Conservation (phyloP, 2,329 filamentous ascomycete genomes). For the Coniochaeta sp. region DNA sequence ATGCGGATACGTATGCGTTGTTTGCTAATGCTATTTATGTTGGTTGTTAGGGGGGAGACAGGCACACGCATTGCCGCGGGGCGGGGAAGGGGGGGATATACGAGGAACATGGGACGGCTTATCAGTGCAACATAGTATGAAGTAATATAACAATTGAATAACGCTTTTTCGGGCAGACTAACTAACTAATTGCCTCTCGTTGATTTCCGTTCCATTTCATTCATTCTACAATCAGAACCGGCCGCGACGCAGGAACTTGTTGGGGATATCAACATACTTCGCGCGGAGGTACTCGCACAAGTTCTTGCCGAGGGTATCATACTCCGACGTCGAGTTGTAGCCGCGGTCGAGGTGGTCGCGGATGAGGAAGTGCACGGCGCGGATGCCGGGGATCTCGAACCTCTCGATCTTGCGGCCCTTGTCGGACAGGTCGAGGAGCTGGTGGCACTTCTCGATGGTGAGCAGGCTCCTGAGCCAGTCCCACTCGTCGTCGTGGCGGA, state of each 20-base stretch:
- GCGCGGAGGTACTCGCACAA: constrained; percentile 35
- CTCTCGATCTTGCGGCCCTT: constrained; percentile 30
- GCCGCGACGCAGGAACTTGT: constrained; percentile 33
- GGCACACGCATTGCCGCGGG: background rate
- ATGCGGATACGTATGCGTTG: constrained; percentile 53
- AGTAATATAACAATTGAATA: background rate
- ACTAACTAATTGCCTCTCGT: background rate
- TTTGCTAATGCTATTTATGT: constrained; percentile 22
- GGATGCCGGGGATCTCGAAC: constrained; percentile 30
- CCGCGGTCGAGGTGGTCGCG: constrained; percentile 38
- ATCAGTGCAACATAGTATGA: background rate
- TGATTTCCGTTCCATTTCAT: background rate
- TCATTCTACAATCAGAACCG: constrained; percentile 18
- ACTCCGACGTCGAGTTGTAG: constrained; percentile 32
- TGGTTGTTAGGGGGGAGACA: background rate
- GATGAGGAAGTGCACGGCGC: constrained; percentile 27
- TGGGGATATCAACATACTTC: constrained; percentile 36
- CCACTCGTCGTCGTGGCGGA: constrained; percentile 33
- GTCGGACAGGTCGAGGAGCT: constrained; percentile 27
- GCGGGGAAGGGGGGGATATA: background rate
- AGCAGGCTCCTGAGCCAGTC: constrained; percentile 34
- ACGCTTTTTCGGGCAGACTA: background rate
- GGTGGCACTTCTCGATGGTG: constrained; percentile 27
- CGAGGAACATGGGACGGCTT: background rate
- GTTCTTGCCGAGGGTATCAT: constrained; percentile 40